Percentiles rank a stretch among this genome's conserved stretches.
These are phyloP conservation scores for Parachaetomium inaequale DNA, from an alignment of 495 filamentous ascomycete genomes.

Conservation along the genomic window DNA sequence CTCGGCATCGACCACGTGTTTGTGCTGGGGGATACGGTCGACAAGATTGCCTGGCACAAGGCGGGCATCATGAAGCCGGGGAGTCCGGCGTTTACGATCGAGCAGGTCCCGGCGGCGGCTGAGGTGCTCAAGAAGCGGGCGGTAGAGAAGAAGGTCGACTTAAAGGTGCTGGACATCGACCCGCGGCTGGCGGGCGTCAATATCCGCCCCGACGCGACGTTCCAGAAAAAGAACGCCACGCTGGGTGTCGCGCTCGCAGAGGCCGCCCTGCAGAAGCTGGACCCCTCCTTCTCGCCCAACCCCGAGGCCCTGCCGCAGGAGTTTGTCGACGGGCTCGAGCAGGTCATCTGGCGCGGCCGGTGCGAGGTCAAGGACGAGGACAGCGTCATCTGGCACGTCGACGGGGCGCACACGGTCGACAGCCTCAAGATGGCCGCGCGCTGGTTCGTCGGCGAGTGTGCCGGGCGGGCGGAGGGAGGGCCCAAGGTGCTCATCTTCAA, in stretches of 20 bases:
- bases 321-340: slow-evolving; percentile 71
- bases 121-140: slow-evolving; percentile 70
- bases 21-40: slow-evolving; percentile 76
- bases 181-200: slow-evolving; percentile 60
- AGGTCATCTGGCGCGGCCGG: slow-evolving; percentile 72
- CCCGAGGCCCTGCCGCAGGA: slow-evolving; percentile 52
- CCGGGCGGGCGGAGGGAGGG: slow-evolving; percentile 17
- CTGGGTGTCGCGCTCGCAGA: slow-evolving; percentile 75
- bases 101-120: slow-evolving; percentile 63
- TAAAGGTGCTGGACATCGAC: slow-evolving; percentile 62
- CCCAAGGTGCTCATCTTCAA: slow-evolving; percentile 86
- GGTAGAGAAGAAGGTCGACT: slow-evolving; percentile 55
- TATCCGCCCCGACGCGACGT: slow-evolving; percentile 72
- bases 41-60: slow-evolving; percentile 97
- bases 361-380: slow-evolving; percentile 72
- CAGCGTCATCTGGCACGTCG: slow-evolving; percentile 79
- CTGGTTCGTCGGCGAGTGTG: slow-evolving; percentile 65
- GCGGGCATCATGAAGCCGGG: slow-evolving; percentile 82
- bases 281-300: slow-evolving; percentile 29
- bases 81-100: slow-evolving; percentile 66
- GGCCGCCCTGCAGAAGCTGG: slow-evolving; percentile 50
- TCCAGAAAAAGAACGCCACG: slow-evolving; percentile 83
- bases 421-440: slow-evolving; percentile 72
- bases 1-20: slow-evolving; percentile 86
- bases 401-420: slow-evolving; percentile 88